Base-by-base conservation (phyloP, 1,139 yeast genomes). In the Suhomyces bolitotheri region DNA sequence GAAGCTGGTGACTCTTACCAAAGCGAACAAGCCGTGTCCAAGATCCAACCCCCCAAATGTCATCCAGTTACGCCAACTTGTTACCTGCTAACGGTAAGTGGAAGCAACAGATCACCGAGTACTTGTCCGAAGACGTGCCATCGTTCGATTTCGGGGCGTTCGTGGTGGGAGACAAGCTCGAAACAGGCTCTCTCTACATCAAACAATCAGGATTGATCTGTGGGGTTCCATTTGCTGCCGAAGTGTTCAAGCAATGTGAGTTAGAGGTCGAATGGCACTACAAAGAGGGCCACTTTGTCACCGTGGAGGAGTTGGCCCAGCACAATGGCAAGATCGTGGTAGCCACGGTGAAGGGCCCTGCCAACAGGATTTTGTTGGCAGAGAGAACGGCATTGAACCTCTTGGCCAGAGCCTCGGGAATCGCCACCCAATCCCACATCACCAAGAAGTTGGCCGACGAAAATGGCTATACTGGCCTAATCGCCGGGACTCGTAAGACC, bases 401-500 rank as follows among this genome's bases (percentile, higher is more conserved):
- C 31, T 64, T 90, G 41, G 82, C 96, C 12, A 73, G 97, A 51
- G 72, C 89, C 27, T 83, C 95, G 1, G 97, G 97, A 1, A 76
- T 90, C 33, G 96, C 97, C n/a, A 84, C 96, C 1, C 80, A 80
- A 46, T 80, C 95, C 1, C 64, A 67, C 35, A 62, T 66, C 20
- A 75, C 90, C 9, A 66, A 81, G 37, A 55, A 65, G 13, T 61
- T 79, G 39, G 96, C 96, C 0, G 75, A 79, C 41, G 64, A 75
- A 27, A 65, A 76, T n/a, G 95, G 95, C 0, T 90, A 81, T 57
- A 66, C 66, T 3, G 97, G 97, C 0, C 71, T 82, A 22, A 87
- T 90, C 56, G 97, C 97, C 0, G 97, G 97, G n/a, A 90, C 97
- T 1, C 78, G 97, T 54, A 90, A 90, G 60, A 90, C 97, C n/a